Percentiles rank a stretch among this genome's conserved stretches.
These are phyloP conservation scores for Rhodotorula graminis DNA, from an alignment of 768 basidiomycete genomes.

Conservation along the genomic window DNA sequence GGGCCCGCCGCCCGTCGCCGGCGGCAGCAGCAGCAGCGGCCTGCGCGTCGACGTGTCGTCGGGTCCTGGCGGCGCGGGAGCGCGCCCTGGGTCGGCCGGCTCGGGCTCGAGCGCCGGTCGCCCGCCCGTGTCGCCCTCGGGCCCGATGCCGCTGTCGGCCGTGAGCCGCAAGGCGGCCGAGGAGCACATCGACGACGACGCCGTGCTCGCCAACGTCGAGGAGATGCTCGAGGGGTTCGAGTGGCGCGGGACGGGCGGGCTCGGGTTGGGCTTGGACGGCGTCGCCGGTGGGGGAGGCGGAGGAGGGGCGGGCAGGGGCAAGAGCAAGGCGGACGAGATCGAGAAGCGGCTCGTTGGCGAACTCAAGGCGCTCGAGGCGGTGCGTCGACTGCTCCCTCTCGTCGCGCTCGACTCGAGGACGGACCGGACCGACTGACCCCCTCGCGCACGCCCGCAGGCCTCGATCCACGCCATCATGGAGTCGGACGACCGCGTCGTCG, in stretches of 20 bases:
- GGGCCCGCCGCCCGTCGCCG: not conserved
- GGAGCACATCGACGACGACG: slow-evolving; percentile 58
- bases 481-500: slow-evolving; percentile 80
- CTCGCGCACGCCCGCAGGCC: too few relatives aligned
- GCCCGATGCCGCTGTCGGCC: not conserved
- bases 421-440: too few relatives aligned
- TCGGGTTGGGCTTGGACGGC: not conserved
- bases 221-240: slow-evolving; percentile 99
- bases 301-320: slow-evolving; percentile 61
- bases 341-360: slow-evolving; percentile 85
- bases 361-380: slow-evolving; percentile 87
- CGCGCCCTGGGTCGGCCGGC: too few relatives aligned
- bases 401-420: too few relatives aligned
- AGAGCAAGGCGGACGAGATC: slow-evolving; percentile 76
- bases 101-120: not conserved
- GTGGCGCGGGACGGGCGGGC: slow-evolving; percentile 57
- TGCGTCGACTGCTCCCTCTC: slow-evolving; percentile 46
- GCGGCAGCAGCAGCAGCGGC: too few relatives aligned
- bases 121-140: not conserved
- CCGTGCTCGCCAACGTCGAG: slow-evolving; percentile 84
- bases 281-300: slow-evolving; percentile 44
- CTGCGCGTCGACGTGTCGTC: not conserved
- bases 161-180: not conserved
- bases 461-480: slow-evolving; percentile 97
- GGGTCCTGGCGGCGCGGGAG: too few relatives aligned